Base-by-base conservation (phyloP, 306 rosid genomes). In the Vigna nakashimae region DNA sequence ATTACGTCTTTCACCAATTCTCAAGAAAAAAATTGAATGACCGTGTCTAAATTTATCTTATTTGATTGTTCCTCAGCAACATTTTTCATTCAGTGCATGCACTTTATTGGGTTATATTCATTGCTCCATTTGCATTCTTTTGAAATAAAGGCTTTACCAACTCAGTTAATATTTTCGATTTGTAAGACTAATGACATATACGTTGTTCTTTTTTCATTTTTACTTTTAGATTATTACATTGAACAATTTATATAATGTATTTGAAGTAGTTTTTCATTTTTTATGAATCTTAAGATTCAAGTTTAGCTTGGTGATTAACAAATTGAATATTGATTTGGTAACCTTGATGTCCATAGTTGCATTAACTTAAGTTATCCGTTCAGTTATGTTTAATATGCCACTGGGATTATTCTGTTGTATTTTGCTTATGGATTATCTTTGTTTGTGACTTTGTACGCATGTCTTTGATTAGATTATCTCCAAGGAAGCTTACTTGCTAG, bases 391-490 rank as follows among this genome's bases (percentile, higher is more conserved):
- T 60, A 70, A 60, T n/a, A 43, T 70, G 59, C 55, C 2, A 43
- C 40, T 26, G 5, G 64, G 72, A 22, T 62, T 67, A 38, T 72
- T 74, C 24, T 7, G 69, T 36, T 58, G 68, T 45, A 22, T n/a
- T 58, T 64, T 71, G 26, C 60, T 40, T 58, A 6, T 17, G 38
- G 45, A 36, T 20, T 40, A 30, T 20, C 26, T 28, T 75, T 34
- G 65, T 36, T 18, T 20, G 17, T 48, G 58, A 76, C 69, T 57
- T 63, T 82, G 38, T 49, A 12, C 48, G 69, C 40, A 2, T 38
- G 51, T 63, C 16, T 63, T 73, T 60, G 34, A 53, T 32, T 38
- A 17, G 73, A 76, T 20, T 69, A 55, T 56, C 69, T 76, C 52
- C 45, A 53, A 18, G 57, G 30, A 51, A 59, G 40, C 51, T 70